Conservation (phyloP, 768 basidiomycete species). For the Naganishia randhawae region DNA sequence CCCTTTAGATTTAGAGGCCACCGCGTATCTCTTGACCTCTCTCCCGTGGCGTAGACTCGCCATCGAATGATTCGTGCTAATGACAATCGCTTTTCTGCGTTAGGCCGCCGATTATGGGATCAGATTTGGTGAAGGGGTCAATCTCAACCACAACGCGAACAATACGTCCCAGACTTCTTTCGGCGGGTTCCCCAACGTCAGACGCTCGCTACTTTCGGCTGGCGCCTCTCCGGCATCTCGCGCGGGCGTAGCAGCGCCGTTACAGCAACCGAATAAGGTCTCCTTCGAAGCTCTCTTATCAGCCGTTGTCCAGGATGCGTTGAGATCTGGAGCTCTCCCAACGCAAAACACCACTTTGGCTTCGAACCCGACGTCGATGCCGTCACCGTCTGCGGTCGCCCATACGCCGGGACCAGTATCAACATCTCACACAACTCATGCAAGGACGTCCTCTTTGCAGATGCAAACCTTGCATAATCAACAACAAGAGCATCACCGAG, state of each 20-base stretch:
- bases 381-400: neutral
- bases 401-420: neutral
- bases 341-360: neutral
- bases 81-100: neutral
- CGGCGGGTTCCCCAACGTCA: neutral
- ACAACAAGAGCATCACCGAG: neutral
- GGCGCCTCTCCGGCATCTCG: neutral
- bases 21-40: neutral
- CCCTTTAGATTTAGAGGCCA: neutral
- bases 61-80: neutral
- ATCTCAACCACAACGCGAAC: neutral
- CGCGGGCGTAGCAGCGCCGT: neutral
- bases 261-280: neutral
- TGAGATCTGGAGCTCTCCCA: neutral
- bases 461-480: neutral
- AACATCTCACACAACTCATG: neutral
- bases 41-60: neutral
- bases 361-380: neutral
- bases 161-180: neutral
- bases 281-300: slow-evolving; percentile 17
- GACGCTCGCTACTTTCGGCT: neutral
- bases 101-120: slow-evolving; percentile 10
- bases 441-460: neutral
- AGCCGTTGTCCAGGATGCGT: slow-evolving; percentile 7
- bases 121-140: neutral